Percentiles rank a stretch among this genome's conserved stretches.
Conservation (phyloP, 768 basidiomycete genomes). For the Mycena albidolilacea region DNA sequence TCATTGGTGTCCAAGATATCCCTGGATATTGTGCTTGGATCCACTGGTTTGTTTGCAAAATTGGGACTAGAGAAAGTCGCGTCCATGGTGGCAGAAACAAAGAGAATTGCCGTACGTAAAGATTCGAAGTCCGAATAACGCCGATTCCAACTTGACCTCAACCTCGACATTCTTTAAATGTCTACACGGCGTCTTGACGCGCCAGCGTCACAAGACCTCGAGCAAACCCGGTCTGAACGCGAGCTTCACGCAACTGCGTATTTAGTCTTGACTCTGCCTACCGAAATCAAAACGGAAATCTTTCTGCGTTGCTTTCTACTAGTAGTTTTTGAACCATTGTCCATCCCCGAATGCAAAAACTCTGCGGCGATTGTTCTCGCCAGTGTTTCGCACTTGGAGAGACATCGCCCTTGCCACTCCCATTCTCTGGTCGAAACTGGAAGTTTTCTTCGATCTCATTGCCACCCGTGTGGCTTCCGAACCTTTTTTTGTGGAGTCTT, state of each 20-base stretch:
- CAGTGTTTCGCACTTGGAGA: not conserved
- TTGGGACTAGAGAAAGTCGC: too few species aligned
- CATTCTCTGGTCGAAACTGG: not conserved
- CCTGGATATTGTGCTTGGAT: not conserved
- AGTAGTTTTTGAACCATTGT: not conserved
- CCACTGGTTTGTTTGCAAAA: not conserved
- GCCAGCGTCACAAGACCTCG: not conserved
- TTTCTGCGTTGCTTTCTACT: conserved; percentile 11
- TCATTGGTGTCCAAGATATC: conserved; percentile 19
- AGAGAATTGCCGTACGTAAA: too few species aligned
- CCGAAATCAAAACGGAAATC: conserved; percentile 15
- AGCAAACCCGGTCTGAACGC: not conserved
- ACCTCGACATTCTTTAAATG: too few species aligned
- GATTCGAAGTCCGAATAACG: too few species aligned
- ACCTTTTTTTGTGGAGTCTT: not conserved
- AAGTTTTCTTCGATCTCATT: not conserved
- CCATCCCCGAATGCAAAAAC: not conserved
- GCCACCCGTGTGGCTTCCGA: too few species aligned
- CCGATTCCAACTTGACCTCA: too few species aligned
- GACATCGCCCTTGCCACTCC: not conserved
- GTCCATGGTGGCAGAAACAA: too few species aligned
- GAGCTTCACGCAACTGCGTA: conserved; percentile 1
- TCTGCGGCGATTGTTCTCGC: not conserved
- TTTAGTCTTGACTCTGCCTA: conserved; percentile 8
- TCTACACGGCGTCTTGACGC: too few species aligned